Evolutionary conservation across 2,329 filamentous ascomycete genomes (phyloP).

Genomic region (Aspergillus latus): DNA sequence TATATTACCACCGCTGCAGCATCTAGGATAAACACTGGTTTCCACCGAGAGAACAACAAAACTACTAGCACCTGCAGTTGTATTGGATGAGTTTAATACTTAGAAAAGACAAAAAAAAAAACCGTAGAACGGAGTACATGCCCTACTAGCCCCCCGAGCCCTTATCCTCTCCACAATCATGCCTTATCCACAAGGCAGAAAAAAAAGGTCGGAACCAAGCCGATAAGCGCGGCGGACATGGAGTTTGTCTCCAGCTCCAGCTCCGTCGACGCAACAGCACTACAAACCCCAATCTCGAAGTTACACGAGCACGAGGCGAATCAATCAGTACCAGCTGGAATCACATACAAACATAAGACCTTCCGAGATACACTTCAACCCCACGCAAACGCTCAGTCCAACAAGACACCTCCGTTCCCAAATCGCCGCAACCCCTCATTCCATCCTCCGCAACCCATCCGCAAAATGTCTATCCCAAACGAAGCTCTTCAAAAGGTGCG

Average conservation of each 20-base stretch:
- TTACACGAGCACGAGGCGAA: neutral
- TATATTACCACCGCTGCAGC: neutral
- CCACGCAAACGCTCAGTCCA: neutral
- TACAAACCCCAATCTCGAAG: neutral
- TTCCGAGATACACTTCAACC: neutral
- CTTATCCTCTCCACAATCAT: constrained; percentile 16
- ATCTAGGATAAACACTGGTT: no score
- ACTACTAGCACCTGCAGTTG: no score
- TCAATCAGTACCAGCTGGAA: neutral
- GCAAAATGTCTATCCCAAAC: constrained; percentile 85
- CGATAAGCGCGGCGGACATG: neutral
- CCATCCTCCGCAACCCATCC: neutral
- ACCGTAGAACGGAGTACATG: neutral
- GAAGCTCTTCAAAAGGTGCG: constrained; percentile 87
- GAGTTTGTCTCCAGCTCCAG: neutral
- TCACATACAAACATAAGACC: neutral
- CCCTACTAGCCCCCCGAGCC: constrained; percentile 20
- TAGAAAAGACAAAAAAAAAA: no score
- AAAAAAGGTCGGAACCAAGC: constrained; percentile 11
- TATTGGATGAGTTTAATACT: no score
- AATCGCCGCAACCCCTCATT: constrained; percentile 4
- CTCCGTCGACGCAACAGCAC: neutral
- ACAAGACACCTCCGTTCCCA: neutral
- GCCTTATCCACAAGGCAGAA: constrained; percentile 7
- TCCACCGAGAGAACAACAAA: no score